Evolutionary conservation across 768 basidiomycete genomes (phyloP).

Genomic region (Lactarius pseudohatsudake): DNA sequence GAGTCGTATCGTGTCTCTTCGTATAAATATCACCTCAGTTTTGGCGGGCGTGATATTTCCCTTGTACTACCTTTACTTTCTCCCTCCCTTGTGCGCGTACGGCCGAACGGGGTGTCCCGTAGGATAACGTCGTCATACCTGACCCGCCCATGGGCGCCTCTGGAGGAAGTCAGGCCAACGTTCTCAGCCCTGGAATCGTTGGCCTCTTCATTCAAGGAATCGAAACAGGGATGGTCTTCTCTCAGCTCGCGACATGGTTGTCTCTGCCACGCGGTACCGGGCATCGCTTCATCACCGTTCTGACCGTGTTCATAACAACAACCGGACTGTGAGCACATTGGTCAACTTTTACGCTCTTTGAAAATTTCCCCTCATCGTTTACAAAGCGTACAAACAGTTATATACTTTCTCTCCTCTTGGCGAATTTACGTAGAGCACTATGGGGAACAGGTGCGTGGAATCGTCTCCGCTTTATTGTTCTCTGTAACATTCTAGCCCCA

Average conservation of each 20-base stretch:
- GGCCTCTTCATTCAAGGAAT: constrained; percentile 20
- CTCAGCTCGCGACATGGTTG: constrained; percentile 4
- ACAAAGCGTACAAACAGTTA: constrained; percentile 6
- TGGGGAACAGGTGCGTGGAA: constrained; percentile 5
- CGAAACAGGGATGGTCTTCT: constrained; percentile 9
- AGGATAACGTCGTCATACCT: neutral
- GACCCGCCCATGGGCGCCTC: neutral
- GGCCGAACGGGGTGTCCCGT: no score
- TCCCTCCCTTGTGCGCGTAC: no score
- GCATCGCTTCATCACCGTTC: neutral
- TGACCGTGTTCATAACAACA: constrained; percentile 8
- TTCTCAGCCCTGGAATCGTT: neutral
- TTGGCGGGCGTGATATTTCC: neutral
- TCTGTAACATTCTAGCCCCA: neutral
- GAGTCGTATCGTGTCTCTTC: neutral
- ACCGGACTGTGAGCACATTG: constrained; percentile 3
- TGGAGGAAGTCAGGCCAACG: neutral
- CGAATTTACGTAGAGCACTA: constrained; percentile 2
- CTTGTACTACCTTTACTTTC: neutral
- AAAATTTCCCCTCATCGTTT: neutral
- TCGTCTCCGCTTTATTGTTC: neutral
- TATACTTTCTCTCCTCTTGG: constrained; percentile 9
- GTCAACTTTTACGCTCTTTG: neutral
- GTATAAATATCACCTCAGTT: neutral
- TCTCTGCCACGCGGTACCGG: neutral